Conservation (phyloP, 768 basidiomycete genomes). For the Calvatia gigantea region DNA sequence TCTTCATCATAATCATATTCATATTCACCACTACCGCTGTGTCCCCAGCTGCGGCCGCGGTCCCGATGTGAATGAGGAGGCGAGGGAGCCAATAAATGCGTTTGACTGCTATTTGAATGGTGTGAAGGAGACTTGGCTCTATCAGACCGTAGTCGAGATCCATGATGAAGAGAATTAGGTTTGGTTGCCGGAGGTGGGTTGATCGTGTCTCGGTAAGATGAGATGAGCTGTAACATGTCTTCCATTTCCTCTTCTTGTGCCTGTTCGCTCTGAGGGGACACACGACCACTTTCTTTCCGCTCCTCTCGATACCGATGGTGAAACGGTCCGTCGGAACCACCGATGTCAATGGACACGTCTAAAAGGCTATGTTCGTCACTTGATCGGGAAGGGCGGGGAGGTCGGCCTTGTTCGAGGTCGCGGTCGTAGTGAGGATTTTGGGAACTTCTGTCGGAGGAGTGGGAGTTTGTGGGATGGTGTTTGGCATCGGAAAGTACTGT, state of each 20-base stretch:
- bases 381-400: not conserved
- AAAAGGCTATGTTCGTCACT: not conserved
- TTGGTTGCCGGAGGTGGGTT: slow-evolving; percentile 8
- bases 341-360: not conserved
- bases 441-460: not conserved
- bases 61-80: no score
- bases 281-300: no score
- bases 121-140: not conserved
- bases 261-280: no score
- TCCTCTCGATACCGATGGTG: slow-evolving; percentile 24
- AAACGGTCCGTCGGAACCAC: slow-evolving; percentile 19
- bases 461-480: not conserved
- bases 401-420: not conserved
- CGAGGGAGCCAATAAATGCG: not conserved
- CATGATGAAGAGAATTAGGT: slow-evolving; percentile 1
- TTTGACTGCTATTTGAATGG: not conserved
- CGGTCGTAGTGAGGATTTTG: not conserved
- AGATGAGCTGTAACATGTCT: slow-evolving; percentile 48
- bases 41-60: not conserved
- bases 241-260: slow-evolving; percentile 30
- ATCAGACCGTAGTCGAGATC: slow-evolving; percentile 2
- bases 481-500: slow-evolving; percentile 10
- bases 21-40: not conserved
- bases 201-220: slow-evolving; percentile 36
- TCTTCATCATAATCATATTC: not conserved